Evolutionary conservation across 2,329 filamentous ascomycete genomes (phyloP), one percentile per base, ranked within the genome.

Genomic region (Apiospora koreana): DNA sequence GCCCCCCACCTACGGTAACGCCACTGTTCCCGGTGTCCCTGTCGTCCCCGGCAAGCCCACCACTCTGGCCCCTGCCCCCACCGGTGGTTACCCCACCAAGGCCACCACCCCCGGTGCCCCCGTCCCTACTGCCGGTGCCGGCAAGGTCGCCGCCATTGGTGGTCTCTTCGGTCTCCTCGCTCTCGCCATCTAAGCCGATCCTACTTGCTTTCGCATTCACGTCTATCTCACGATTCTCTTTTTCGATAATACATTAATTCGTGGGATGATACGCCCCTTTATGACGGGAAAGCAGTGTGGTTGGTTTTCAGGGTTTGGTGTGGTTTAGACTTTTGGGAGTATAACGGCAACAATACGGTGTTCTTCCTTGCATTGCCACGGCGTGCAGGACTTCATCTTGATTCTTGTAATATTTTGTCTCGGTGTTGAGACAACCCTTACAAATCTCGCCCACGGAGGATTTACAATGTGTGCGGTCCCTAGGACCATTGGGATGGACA

Each of bases 91-190:
- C n/a, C 69, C 46, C 71, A 77, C 77, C 70, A 54, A 48, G 68
- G 75, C 82, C 74, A 75, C 78, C 73, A 80, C 85, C 76, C 86
- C 87, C 69, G 86, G 85, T 73, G 86, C 85, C 81, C 88, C 87
- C 73, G 86, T 83, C 84, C 88, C 87, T 84, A 81, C 81, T 74
- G 85, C 85, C 74, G 88, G 87, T 73, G 89, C 86, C 72, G 87
- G 83, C 75, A 86, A 91, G 76, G 88, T 87, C 75, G 88, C 90
- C 79, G 89, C 86, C 78, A 79, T 90, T 72, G 88, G 86, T 78
- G 88, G 87, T 79, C 83, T 87, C 80, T 10, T 12, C 43, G 23
- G 43, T 64, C 7, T 45, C 21, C 25, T 25, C 18, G 66, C 16
- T 2, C 9, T 68, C 41, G 1, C 86, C 78, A 85, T 89, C 83